Evolutionary conservation across 768 basidiomycete genomes (phyloP).

Genomic region (Amylocystis lapponica): DNA sequence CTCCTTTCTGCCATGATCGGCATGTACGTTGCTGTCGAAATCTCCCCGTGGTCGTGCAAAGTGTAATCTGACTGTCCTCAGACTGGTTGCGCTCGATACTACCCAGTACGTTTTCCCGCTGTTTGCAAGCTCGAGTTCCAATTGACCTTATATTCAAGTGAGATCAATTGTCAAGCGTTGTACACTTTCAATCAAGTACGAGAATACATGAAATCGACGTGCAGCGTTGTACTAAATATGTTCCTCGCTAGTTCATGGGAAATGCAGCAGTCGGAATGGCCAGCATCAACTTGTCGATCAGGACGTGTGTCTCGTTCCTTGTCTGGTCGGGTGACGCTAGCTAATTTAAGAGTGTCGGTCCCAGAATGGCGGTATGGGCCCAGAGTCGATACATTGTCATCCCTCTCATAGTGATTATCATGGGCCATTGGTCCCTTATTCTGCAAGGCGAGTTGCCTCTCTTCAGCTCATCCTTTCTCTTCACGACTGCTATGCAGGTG

Average conservation of each 20-base stretch:
- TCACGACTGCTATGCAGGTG: slow-evolving; percentile 38
- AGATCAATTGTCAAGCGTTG: slow-evolving; percentile 39
- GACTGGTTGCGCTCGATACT: slow-evolving; percentile 33
- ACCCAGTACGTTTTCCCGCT: slow-evolving; percentile 18
- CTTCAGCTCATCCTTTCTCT: no score
- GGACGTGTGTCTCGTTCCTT: slow-evolving; percentile 31
- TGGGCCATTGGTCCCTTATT: slow-evolving; percentile 69
- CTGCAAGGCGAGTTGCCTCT: slow-evolving; percentile 42
- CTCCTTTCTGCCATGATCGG: slow-evolving; percentile 41
- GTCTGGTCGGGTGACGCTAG: no score
- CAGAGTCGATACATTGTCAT: slow-evolving; percentile 48
- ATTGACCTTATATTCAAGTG: slow-evolving; percentile 16
- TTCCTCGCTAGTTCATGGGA: slow-evolving; percentile 31
- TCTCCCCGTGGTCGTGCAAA: neutral
- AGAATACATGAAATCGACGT: neutral
- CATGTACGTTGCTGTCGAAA: slow-evolving; percentile 32
- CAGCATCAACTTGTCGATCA: slow-evolving; percentile 41
- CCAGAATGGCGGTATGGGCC: slow-evolving; percentile 61
- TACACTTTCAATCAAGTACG: slow-evolving; percentile 43
- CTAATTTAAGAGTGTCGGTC: neutral
- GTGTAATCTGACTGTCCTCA: slow-evolving; percentile 9
- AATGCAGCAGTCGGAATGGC: slow-evolving; percentile 39
- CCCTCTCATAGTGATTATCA: slow-evolving; percentile 45
- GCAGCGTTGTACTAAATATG: neutral
- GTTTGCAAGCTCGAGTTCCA: neutral